These are phyloP conservation scores for Pichia deserticola DNA, from an alignment of 805 yeast genomes.

Conservation along the genomic window DNA sequence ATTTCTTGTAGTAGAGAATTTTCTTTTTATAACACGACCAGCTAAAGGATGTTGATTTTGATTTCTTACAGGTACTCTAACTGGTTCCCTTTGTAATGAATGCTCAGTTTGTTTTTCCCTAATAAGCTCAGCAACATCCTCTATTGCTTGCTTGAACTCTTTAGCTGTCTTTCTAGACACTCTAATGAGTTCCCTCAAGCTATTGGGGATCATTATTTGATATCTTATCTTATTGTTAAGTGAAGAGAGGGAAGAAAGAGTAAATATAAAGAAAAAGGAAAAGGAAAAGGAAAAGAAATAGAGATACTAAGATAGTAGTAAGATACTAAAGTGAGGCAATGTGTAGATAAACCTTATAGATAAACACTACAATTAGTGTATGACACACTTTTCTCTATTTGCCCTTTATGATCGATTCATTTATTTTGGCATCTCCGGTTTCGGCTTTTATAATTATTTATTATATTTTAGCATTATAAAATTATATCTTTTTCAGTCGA, in stretches of 20 bases:
- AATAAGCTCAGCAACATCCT: constrained; percentile 37
- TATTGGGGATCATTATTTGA: constrained; percentile 10
- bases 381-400: too few relatives aligned
- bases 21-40: constrained; percentile 17
- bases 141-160: constrained; percentile 39
- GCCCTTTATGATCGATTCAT: too few relatives aligned
- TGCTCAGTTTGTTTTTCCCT: constrained; percentile 24
- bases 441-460: too few relatives aligned
- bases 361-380: too few relatives aligned
- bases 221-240: not conserved
- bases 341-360: too few relatives aligned
- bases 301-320: too few relatives aligned
- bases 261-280: not conserved
- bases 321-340: too few relatives aligned
- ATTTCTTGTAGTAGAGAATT: constrained; percentile 17
- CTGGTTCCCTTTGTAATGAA: constrained; percentile 34
- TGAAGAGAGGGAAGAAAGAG: not conserved
- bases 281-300: too few relatives aligned
- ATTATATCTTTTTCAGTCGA: too few relatives aligned
- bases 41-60: constrained; percentile 17
- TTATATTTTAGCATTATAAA: too few relatives aligned
- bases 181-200: constrained; percentile 37
- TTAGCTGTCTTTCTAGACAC: constrained; percentile 39
- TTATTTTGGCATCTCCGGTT: too few relatives aligned
- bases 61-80: constrained; percentile 20